Conservation (phyloP, 352 stramenopile species). For the Phytophthora quininea region DNA sequence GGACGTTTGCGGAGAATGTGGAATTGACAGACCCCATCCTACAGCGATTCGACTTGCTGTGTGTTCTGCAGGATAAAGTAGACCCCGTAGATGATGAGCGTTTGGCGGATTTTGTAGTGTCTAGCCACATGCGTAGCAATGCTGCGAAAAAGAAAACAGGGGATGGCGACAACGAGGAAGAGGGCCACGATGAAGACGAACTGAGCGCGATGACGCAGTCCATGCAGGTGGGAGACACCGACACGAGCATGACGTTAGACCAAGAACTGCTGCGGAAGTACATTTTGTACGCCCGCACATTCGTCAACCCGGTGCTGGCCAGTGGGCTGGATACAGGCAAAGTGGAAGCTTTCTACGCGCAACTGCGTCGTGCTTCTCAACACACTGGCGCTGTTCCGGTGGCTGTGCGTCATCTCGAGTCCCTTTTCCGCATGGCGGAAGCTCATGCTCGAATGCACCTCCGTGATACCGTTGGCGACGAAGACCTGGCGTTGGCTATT, state of each 20-base stretch:
- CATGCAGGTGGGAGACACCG: slow-evolving; percentile 33
- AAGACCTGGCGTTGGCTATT: slow-evolving; percentile 99
- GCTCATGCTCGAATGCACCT: slow-evolving; percentile 91
- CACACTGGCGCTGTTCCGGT: slow-evolving; percentile 97
- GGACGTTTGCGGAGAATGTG: slow-evolving; percentile 99
- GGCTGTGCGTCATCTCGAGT: slow-evolving; percentile 98
- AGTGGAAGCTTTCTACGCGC: slow-evolving; percentile 95
- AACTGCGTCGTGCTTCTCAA: slow-evolving; percentile 95
- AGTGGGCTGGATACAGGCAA: slow-evolving; percentile 98
- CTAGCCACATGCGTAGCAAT: slow-evolving; percentile 85
- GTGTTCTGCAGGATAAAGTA: slow-evolving; percentile 98
- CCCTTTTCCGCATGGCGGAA: slow-evolving; percentile 98
- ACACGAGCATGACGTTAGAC: slow-evolving; percentile 57
- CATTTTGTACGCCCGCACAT: slow-evolving; percentile 97
- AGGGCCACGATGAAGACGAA: slow-evolving; percentile 34
- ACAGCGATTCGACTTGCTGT: slow-evolving; percentile 99
- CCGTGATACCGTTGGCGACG: slow-evolving; percentile 95
- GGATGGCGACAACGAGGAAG: slow-evolving; percentile 29
- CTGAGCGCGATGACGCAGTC: slow-evolving; percentile 44
- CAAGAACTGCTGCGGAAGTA: slow-evolving; percentile 98
- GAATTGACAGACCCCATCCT: slow-evolving; percentile 99
- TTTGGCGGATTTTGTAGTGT: slow-evolving; percentile 92
- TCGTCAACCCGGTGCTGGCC: slow-evolving; percentile 93
- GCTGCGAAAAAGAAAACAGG: slow-evolving; percentile 41
- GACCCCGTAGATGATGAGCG: slow-evolving; percentile 97